Conservation (phyloP, 495 filamentous ascomycete species). For the Astrothelium subdiscretum region DNA sequence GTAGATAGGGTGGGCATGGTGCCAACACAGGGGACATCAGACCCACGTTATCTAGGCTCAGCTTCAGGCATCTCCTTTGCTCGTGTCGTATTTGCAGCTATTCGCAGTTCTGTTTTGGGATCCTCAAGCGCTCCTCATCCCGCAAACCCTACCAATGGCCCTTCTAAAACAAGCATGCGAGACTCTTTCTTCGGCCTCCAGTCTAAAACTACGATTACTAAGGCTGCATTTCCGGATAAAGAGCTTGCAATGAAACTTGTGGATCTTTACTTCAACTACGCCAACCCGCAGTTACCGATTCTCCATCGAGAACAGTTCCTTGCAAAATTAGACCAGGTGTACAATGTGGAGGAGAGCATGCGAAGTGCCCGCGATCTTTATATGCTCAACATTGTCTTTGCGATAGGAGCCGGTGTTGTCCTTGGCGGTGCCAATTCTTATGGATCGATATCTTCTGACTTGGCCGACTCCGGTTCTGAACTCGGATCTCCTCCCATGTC, state of each 20-base stretch:
- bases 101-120: constrained; percentile 63
- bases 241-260: constrained; percentile 61
- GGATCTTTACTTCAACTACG: constrained; percentile 84
- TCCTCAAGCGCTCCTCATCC: not conserved
- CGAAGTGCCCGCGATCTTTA: constrained; percentile 78
- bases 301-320: constrained; percentile 81
- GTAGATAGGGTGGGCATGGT: constrained; percentile 66
- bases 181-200: constrained; percentile 94
- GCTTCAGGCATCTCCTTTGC: constrained; percentile 91
- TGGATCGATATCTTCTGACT: constrained; percentile 7
- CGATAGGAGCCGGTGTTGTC: constrained; percentile 88
- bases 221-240: constrained; percentile 71
- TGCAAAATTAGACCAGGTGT: constrained; percentile 69
- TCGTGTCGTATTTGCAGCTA: constrained; percentile 84
- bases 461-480: constrained; percentile 11
- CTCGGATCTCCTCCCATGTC: constrained; percentile 28
- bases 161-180: constrained; percentile 47
- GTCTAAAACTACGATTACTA: constrained; percentile 74
- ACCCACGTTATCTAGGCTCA: constrained; percentile 71
- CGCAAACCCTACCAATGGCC: constrained; percentile 21
- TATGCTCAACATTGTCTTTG: constrained; percentile 94
- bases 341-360: constrained; percentile 52
- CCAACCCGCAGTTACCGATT: constrained; percentile 90
- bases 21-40: constrained; percentile 62
- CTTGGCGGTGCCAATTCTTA: constrained; percentile 35